phyloP scores from a whole-genome alignment of 805 yeast species.

The Candida palmyrensis region DNA sequence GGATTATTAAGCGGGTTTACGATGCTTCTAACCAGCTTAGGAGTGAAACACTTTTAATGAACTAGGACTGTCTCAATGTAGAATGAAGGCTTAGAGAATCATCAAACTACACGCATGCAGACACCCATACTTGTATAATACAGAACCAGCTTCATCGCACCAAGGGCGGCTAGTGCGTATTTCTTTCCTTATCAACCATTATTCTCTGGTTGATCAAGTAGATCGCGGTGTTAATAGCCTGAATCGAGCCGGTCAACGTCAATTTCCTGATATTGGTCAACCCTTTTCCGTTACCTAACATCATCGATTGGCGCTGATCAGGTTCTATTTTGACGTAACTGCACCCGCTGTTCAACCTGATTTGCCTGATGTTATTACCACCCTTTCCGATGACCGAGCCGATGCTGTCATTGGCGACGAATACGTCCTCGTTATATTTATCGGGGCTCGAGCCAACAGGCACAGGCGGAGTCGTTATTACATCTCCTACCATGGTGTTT shows the following conservation, averaged over 20 bases:
- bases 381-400: constrained; percentile 86
- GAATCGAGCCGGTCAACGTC: constrained; percentile 61
- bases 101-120: no score
- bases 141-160: background rate
- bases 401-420: constrained; percentile 70
- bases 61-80: no score
- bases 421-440: constrained; percentile 62
- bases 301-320: constrained; percentile 46
- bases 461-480: constrained; percentile 35
- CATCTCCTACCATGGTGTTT: constrained; percentile 39
- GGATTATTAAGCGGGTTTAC: constrained; percentile 82
- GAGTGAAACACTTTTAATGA: constrained; percentile 27
- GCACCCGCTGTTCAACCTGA: constrained; percentile 66
- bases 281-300: constrained; percentile 41
- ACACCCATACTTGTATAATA: background rate
- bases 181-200: constrained; percentile 57
- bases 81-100: no score
- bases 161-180: constrained; percentile 12
- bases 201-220: constrained; percentile 68
- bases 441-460: constrained; percentile 34
- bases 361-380: constrained; percentile 75
- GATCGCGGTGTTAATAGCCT: constrained; percentile 68
- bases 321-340: constrained; percentile 69
- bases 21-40: constrained; percentile 69
- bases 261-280: constrained; percentile 48